Evolutionary conservation across 2,329 filamentous ascomycete genomes (phyloP), one percentile per base, ranked within the genome.

Genomic region (Phyllosticta capitalensis): DNA sequence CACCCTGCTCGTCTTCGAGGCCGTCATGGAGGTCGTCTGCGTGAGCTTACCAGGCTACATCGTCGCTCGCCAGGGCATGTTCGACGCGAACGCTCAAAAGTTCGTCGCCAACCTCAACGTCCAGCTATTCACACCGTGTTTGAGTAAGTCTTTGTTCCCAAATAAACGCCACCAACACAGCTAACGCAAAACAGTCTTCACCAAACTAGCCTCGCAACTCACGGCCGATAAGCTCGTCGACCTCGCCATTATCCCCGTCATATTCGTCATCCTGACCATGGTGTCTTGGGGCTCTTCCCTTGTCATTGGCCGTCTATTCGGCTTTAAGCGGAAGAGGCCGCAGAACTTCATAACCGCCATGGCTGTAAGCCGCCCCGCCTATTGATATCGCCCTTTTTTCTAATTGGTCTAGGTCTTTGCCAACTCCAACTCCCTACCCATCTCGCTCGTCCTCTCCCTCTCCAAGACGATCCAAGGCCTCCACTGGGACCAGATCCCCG

Each of bases 101-200:
- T 95, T 99, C 70, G 81, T 96, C 55, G 92, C 94, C 58, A 96
- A 99, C 70, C 80, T 99, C 66, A 99, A 99, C 73, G 91, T 96
- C 61, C 89, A 89, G 77, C 81, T 99, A 50, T 99, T 99, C 75
- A 99, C 94, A 28, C 94, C 94, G 64, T 97, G 94, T 73, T 84
- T 99, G 64, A 95, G 90, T 95, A 84, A 63, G 86, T 75, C 38
- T 53, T 21, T 51, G 45, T 30, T 10, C 28, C 10, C 54, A 4
- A 48, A 3, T 28, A 21, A 51, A 45, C 30, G 48, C 30, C 10
- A 26, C 26, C 24, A 53, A 12, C 22, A n/a, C 33, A 3, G 30
- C 55, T 65, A 59, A 55, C 52, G 33, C 26, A 1, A 3, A 17
- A 45, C 63, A 94, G 91, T 99, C 73, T 99, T 97, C 74, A 96